Evolutionary conservation across 345 rosid genomes (phyloP).

Genomic region (Bretschneidera sinensis): DNA sequence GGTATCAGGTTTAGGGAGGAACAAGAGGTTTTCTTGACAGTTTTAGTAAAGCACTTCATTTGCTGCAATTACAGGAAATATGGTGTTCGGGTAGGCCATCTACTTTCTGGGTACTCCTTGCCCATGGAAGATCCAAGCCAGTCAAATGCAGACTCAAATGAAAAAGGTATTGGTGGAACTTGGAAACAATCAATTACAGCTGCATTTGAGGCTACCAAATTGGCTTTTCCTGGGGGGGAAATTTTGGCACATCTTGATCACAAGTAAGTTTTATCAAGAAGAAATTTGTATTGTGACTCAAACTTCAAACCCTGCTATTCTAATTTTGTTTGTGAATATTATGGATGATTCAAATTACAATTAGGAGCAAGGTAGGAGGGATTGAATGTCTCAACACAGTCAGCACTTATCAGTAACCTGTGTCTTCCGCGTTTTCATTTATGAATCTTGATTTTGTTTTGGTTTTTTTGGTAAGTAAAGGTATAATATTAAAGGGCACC

Average conservation of each 20-base stretch:
- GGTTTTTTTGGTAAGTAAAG: too few relatives aligned
- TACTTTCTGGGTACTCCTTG: constrained; percentile 78
- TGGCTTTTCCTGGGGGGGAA: constrained; percentile 81
- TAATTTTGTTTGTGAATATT: too few relatives aligned
- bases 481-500: too few relatives aligned
- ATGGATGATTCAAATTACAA: background rate
- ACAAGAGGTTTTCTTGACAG: background rate
- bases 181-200: constrained; percentile 79
- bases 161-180: constrained; percentile 53
- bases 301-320: background rate
- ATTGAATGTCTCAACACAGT: too few relatives aligned
- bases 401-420: too few relatives aligned
- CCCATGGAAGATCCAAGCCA: constrained; percentile 77
- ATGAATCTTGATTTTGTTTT: too few relatives aligned
- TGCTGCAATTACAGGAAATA: constrained; percentile 44
- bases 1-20: background rate
- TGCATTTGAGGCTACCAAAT: constrained; percentile 73
- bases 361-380: too few relatives aligned
- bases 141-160: constrained; percentile 28
- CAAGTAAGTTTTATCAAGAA: constrained; percentile 48
- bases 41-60: too few relatives aligned
- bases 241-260: constrained; percentile 91
- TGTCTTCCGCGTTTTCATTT: too few relatives aligned
- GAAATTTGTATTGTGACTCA: background rate
- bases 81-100: constrained; percentile 84